A percentile compares a stretch with the other conserved stretches of the same genome.
phyloP scores from a whole-genome alignment of 805 yeast species.

The Cyberlindnera nakhonratchasimensis region DNA sequence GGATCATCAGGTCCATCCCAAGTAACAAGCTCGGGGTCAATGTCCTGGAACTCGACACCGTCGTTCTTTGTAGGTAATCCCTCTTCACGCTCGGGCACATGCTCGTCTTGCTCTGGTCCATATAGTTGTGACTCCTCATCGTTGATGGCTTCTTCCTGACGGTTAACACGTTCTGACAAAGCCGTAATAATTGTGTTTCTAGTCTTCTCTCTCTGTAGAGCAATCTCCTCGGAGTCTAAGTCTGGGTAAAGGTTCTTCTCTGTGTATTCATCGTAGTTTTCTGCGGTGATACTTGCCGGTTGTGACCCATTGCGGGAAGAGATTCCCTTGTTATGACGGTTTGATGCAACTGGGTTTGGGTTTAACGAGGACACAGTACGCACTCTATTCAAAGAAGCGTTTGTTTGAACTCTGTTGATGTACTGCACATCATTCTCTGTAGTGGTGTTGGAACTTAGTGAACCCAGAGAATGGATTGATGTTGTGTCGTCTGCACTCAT shows the following conservation, averaged over 20 bases:
- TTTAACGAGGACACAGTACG: conserved; percentile 14
- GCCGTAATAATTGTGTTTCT: conserved; percentile 42
- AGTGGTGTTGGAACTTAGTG: not conserved
- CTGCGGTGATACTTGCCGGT: conserved; percentile 1
- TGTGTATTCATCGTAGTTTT: conserved; percentile 16
- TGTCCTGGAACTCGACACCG: conserved; percentile 49
- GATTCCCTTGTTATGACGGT: not conserved
- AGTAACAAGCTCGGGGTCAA: conserved; percentile 65
- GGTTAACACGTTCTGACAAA: conserved; percentile 22
- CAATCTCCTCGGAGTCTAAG: conserved; percentile 34
- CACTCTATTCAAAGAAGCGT: conserved; percentile 1
- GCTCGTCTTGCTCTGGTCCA: not conserved
- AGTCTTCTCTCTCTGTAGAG: conserved; percentile 41
- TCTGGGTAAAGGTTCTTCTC: conserved; percentile 38
- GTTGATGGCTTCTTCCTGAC: conserved; percentile 5
- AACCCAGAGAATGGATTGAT: not conserved
- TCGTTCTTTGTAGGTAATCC: conserved; percentile 34
- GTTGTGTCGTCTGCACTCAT: conserved; percentile 1
- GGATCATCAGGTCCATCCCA: conserved; percentile 67
- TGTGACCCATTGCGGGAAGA: conserved; percentile 8
- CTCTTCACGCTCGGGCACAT: conserved; percentile 22
- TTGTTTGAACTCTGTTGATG: not conserved
- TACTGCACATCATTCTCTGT: not conserved
- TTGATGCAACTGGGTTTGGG: conserved; percentile 7
- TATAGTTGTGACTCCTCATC: conserved; percentile 5